Evolutionary conservation across 1,139 yeast species (phyloP).

Genomic region (Nadsonia commutata): DNA sequence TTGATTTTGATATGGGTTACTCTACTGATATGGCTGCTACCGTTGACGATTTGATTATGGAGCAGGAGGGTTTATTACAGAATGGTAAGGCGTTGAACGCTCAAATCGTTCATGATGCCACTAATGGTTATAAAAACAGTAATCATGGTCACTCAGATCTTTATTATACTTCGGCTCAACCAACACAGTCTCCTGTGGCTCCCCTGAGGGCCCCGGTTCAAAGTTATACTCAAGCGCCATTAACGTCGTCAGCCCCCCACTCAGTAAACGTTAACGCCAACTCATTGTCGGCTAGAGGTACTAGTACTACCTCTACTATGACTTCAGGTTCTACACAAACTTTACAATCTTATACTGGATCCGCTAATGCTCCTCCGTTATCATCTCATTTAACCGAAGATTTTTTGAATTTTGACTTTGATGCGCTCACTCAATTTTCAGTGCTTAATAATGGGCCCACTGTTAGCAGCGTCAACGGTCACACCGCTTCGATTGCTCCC

Average conservation of each 20-base stretch:
- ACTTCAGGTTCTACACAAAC: neutral
- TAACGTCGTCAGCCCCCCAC: neutral
- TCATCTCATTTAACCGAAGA: neutral
- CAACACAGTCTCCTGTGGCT: slow-evolving; percentile 11
- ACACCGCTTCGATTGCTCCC: no score
- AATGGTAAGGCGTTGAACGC: slow-evolving; percentile 12
- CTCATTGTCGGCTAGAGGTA: neutral
- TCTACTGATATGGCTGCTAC: slow-evolving; percentile 27
- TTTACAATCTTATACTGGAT: neutral
- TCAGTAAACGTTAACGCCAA: slow-evolving; percentile 1
- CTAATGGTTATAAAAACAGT: slow-evolving; percentile 9
- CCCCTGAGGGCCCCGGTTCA: slow-evolving; percentile 6
- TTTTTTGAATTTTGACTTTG: neutral
- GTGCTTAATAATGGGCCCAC: no score
- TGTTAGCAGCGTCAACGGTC: no score
- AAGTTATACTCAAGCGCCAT: slow-evolving; percentile 1
- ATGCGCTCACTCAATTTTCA: neutral
- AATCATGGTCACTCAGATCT: slow-evolving; percentile 9
- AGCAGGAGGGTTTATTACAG: slow-evolving; percentile 25
- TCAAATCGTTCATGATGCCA: slow-evolving; percentile 4
- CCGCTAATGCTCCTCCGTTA: neutral
- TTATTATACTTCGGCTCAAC: no score
- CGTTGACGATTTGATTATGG: slow-evolving; percentile 26
- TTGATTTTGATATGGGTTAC: slow-evolving; percentile 30
- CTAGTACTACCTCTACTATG: neutral